Conservation (phyloP, 441 rosid genomes). For the Arabidopsis lyrata region DNA sequence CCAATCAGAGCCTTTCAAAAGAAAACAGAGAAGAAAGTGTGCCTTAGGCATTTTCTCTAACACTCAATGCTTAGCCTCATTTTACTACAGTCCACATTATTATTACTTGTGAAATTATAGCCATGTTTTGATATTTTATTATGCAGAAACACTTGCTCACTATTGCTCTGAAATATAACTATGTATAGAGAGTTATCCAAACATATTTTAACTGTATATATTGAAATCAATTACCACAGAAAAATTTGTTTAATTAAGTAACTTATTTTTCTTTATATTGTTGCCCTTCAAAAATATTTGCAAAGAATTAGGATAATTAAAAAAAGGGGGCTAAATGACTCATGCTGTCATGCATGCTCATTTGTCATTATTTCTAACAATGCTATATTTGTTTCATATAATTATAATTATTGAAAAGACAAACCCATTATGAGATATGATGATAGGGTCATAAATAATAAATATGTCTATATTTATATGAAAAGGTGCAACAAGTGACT, state of each 20-base stretch:
- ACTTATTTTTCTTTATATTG: neutral
- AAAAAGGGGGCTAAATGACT: slow-evolving; percentile 8
- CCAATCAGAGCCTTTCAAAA: neutral
- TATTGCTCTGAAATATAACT: slow-evolving; percentile 1
- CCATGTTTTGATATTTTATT: neutral
- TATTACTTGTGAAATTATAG: slow-evolving; percentile 1
- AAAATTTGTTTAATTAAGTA: too few species aligned
- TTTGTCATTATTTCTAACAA: slow-evolving; percentile 44
- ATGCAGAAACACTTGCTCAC: neutral
- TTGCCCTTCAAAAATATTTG: neutral
- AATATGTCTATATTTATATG: slow-evolving; percentile 37
- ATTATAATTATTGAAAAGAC: slow-evolving; percentile 45
- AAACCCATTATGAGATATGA: slow-evolving; percentile 55
- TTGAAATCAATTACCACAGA: neutral
- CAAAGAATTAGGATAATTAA: neutral
- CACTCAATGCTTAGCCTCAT: slow-evolving; percentile 16
- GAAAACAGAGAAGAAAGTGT: slow-evolving; percentile 24
- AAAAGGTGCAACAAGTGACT: slow-evolving; percentile 31
- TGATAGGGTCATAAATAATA: slow-evolving; percentile 51
- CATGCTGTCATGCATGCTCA: slow-evolving; percentile 39
- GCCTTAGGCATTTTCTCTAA: slow-evolving; percentile 13
- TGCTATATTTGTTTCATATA: slow-evolving; percentile 32
- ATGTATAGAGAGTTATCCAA: neutral
- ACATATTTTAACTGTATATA: neutral
- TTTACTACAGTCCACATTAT: slow-evolving; percentile 13